Conservation (phyloP, 106 monocot genomes). For the Hemerocallis citrina region DNA sequence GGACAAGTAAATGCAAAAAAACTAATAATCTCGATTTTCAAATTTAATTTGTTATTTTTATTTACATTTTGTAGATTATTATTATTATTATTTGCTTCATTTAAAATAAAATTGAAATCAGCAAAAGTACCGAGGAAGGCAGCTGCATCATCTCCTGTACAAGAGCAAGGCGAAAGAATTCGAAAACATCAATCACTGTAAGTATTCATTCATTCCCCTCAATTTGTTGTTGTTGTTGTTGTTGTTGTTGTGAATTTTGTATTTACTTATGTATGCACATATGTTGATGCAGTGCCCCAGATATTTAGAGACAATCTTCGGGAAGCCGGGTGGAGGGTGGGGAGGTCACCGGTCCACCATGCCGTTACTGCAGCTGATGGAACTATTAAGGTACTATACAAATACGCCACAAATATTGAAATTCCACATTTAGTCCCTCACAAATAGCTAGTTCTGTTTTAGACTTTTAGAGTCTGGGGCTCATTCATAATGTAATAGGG, state of each 20-base stretch:
- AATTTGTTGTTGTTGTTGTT: background rate
- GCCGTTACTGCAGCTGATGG: conserved; percentile 79
- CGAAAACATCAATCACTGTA: conserved; percentile 68
- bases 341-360: conserved; percentile 72
- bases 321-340: conserved; percentile 76
- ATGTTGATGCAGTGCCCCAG: conserved; percentile 64
- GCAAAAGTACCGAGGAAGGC: conserved; percentile 94
- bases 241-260: background rate
- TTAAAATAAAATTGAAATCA: conserved; percentile 16
- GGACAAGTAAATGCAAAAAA: conserved; percentile 39
- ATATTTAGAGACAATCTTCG: conserved; percentile 55
- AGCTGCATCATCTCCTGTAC: conserved; percentile 86
- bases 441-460: too few relatives aligned
- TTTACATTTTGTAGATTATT: background rate
- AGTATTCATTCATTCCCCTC: conserved; percentile 3
- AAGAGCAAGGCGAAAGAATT: conserved; percentile 83
- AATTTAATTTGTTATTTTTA: background rate
- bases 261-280: background rate
- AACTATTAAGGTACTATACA: conserved; percentile 91
- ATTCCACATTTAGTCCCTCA: too few relatives aligned
- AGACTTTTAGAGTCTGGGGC: too few relatives aligned
- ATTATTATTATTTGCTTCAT: background rate
- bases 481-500: too few relatives aligned
- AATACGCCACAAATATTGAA: too few relatives aligned
- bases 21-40: background rate